Percentiles rank a stretch among this genome's conserved stretches.
These are phyloP conservation scores for Rubus idaeus DNA, from an alignment of 306 rosid species.

Conservation along the genomic window DNA sequence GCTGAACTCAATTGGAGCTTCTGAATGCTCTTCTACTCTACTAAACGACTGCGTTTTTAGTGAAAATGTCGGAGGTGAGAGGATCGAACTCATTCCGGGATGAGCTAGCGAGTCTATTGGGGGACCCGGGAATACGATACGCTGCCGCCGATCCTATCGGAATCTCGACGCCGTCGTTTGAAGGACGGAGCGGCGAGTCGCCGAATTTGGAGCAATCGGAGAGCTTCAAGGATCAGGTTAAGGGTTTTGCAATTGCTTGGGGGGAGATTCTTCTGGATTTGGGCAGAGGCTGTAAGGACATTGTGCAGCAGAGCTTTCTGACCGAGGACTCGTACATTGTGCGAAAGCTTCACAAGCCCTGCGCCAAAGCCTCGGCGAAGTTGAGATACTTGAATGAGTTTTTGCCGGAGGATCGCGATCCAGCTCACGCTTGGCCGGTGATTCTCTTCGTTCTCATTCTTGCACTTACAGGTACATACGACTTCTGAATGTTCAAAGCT, in stretches of 20 bases:
- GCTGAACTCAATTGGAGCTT: constrained; percentile 11
- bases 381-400: constrained; percentile 71
- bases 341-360: constrained; percentile 62
- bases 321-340: constrained; percentile 63
- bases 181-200: constrained; percentile 28
- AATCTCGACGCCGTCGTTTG: constrained; percentile 39
- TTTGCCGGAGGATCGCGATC: constrained; percentile 98
- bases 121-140: constrained; percentile 47
- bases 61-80: constrained; percentile 56
- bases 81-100: constrained; percentile 60
- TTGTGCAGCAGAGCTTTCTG: constrained; percentile 67
- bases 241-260: constrained; percentile 84
- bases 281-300: constrained; percentile 75
- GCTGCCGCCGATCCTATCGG: constrained; percentile 44
- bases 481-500: not conserved
- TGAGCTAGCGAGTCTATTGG: constrained; percentile 60
- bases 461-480: constrained; percentile 63
- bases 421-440: constrained; percentile 82
- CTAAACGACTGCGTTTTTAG: constrained; percentile 25
- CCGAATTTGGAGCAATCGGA: constrained; percentile 38
- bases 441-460: constrained; percentile 69
- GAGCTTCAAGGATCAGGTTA: constrained; percentile 75
- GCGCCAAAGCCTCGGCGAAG: constrained; percentile 54
- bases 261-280: constrained; percentile 81
- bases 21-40: not conserved